Percentiles rank a stretch among this genome's conserved stretches.
These are phyloP conservation scores for Artemisia argyi DNA, from an alignment of 129 eudicot genomes.

Conservation along the genomic window DNA sequence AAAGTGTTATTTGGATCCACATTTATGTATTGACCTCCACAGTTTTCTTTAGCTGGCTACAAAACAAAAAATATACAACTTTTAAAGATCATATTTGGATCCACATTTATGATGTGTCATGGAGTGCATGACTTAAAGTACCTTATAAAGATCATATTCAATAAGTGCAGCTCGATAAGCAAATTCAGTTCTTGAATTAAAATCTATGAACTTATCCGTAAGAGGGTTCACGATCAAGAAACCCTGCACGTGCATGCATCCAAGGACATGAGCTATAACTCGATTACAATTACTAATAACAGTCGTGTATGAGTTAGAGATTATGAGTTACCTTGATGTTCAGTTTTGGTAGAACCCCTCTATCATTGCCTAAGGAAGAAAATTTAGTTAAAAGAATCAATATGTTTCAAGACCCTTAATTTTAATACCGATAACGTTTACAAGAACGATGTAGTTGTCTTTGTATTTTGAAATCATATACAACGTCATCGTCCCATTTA, in stretches of 20 bases:
- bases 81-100: too few relatives aligned
- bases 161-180: slow-evolving; percentile 33
- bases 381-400: neutral
- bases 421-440: too few relatives aligned
- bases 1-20: slow-evolving; percentile 34
- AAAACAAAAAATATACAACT: neutral
- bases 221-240: slow-evolving; percentile 38
- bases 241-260: slow-evolving; percentile 24
- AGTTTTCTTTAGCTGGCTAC: slow-evolving; percentile 33
- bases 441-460: too few relatives aligned
- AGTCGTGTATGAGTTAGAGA: neutral
- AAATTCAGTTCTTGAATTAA: slow-evolving; percentile 31
- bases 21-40: slow-evolving; percentile 31
- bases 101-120: neutral
- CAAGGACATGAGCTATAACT: neutral
- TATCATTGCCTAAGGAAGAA: slow-evolving; percentile 24
- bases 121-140: neutral
- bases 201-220: slow-evolving; percentile 21
- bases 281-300: neutral
- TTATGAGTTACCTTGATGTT: slow-evolving; percentile 27
- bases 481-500: neutral
- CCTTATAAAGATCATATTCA: slow-evolving; percentile 35
- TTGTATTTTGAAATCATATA: neutral
- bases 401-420: neutral
- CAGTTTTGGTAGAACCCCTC: slow-evolving; percentile 23